phyloP scores from a whole-genome alignment of 441 rosid genomes.

The Arabidopsis lyrata region DNA sequence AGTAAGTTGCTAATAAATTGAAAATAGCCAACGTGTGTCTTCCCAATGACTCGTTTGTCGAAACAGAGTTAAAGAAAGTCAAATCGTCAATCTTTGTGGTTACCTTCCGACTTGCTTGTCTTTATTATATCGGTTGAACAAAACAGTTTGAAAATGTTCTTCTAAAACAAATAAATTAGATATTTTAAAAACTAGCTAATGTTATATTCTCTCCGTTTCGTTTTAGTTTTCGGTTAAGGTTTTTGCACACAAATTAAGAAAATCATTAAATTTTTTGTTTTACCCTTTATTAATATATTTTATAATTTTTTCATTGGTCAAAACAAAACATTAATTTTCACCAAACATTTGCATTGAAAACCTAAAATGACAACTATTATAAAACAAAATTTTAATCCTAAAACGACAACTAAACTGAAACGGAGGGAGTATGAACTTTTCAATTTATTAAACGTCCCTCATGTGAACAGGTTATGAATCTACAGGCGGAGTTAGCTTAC shows the following conservation, averaged over 20 bases:
- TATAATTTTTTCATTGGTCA: too few relatives aligned
- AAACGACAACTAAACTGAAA: too few relatives aligned
- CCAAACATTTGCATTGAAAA: too few relatives aligned
- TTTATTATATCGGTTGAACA: neutral
- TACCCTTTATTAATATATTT: too few relatives aligned
- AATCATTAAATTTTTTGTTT: too few relatives aligned
- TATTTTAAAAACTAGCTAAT: neutral
- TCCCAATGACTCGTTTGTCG: slow-evolving; percentile 33
- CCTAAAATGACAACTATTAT: too few relatives aligned
- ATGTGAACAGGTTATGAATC: slow-evolving; percentile 58
- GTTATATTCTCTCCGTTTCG: too few relatives aligned
- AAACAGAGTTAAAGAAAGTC: slow-evolving; percentile 29
- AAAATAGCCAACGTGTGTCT: slow-evolving; percentile 16
- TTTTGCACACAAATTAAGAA: too few relatives aligned
- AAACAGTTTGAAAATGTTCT: neutral
- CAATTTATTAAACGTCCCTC: neutral
- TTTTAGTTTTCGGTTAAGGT: too few relatives aligned
- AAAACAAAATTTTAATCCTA: too few relatives aligned
- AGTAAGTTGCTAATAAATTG: slow-evolving; percentile 9
- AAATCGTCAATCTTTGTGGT: slow-evolving; percentile 28
- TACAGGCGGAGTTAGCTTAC: slow-evolving; percentile 70
- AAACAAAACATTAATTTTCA: too few relatives aligned
- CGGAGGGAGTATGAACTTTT: neutral
- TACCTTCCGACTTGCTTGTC: neutral
- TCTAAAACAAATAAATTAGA: neutral